These are phyloP conservation scores for Cyberlindnera mississippiensis DNA, from an alignment of 805 yeast species.

Conservation along the genomic window DNA sequence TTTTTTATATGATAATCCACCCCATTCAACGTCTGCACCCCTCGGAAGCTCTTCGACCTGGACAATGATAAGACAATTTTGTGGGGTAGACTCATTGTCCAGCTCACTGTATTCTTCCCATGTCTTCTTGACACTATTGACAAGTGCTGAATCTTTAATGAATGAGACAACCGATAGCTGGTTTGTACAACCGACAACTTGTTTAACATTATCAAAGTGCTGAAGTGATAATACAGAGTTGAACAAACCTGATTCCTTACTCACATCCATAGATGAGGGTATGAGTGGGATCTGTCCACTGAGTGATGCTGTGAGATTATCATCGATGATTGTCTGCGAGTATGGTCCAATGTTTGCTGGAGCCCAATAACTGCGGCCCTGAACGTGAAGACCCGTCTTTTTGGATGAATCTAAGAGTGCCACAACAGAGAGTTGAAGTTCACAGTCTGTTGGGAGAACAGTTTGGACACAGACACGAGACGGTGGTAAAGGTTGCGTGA, in stretches of 20 bases:
- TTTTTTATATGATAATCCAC: conserved; percentile 51
- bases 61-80: conserved; percentile 42
- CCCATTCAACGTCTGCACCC: conserved; percentile 70
- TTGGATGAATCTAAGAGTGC: conserved; percentile 33
- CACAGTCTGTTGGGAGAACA: conserved; percentile 32
- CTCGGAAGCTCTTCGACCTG: conserved; percentile 58
- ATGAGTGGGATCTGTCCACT: conserved; percentile 91
- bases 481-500: conserved; percentile 70
- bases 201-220: conserved; percentile 63
- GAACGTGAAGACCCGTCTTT: conserved; percentile 80
- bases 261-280: conserved; percentile 64
- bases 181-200: conserved; percentile 43
- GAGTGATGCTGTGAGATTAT: conserved; percentile 48
- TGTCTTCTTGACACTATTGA: conserved; percentile 31
- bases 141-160: conserved; percentile 35
- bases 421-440: conserved; percentile 59
- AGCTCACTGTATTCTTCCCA: conserved; percentile 44
- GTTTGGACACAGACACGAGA: conserved; percentile 83
- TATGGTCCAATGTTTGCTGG: conserved; percentile 98
- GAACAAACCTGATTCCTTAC: conserved; percentile 20
- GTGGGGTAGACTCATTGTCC: conserved; percentile 25
- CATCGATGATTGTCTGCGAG: conserved; percentile 71
- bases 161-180: conserved; percentile 54
- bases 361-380: conserved; percentile 95
- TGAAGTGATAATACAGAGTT: conserved; percentile 62